These are phyloP conservation scores for Septoria petroselini DNA, from an alignment of 2,329 filamentous ascomycete species.

Conservation along the genomic window DNA sequence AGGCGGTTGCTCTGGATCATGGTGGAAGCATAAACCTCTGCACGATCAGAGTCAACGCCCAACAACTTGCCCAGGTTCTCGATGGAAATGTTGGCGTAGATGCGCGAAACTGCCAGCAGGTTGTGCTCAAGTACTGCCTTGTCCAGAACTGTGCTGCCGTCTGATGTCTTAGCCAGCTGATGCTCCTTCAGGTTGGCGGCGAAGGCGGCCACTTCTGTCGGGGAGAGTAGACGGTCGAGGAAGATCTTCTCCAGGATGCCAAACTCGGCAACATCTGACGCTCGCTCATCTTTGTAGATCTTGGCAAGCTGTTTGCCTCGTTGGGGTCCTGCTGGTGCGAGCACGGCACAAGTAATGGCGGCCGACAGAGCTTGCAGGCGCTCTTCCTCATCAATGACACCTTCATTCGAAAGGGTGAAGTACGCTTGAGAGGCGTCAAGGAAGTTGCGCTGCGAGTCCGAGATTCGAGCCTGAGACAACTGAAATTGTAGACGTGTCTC, in stretches of 20 bases:
- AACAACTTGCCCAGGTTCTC: slow-evolving; percentile 73
- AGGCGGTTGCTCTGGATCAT: slow-evolving; percentile 96
- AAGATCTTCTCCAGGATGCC: slow-evolving; percentile 97
- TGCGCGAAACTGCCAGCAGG: slow-evolving; percentile 71
- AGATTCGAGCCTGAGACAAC: slow-evolving; percentile 86
- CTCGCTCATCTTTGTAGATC: slow-evolving; percentile 90
- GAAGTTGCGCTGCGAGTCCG: slow-evolving; percentile 86
- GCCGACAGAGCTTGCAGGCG: slow-evolving; percentile 78
- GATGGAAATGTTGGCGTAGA: slow-evolving; percentile 53
- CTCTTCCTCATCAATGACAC: slow-evolving; percentile 80
- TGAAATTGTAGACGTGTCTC: slow-evolving; percentile 80
- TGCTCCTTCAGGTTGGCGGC: slow-evolving; percentile 76
- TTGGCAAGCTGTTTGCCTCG: slow-evolving; percentile 76
- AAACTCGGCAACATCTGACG: slow-evolving; percentile 71
- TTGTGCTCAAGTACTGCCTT: slow-evolving; percentile 97
- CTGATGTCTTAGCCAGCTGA: slow-evolving; percentile 83
- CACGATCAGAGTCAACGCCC: slow-evolving; percentile 73
- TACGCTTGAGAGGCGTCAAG: slow-evolving; percentile 84
- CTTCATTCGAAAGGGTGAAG: slow-evolving; percentile 76
- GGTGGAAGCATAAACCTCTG: slow-evolving; percentile 84
- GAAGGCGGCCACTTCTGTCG: slow-evolving; percentile 82
- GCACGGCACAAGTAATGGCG: slow-evolving; percentile 86
- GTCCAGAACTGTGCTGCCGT: slow-evolving; percentile 88
- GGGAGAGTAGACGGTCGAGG: slow-evolving; percentile 76
- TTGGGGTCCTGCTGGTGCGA: slow-evolving; percentile 84